Evolutionary conservation across 1,284 basidiomycete species (phyloP), one percentile per base, ranked within the genome.

Genomic region (Ustilago lituana): DNA sequence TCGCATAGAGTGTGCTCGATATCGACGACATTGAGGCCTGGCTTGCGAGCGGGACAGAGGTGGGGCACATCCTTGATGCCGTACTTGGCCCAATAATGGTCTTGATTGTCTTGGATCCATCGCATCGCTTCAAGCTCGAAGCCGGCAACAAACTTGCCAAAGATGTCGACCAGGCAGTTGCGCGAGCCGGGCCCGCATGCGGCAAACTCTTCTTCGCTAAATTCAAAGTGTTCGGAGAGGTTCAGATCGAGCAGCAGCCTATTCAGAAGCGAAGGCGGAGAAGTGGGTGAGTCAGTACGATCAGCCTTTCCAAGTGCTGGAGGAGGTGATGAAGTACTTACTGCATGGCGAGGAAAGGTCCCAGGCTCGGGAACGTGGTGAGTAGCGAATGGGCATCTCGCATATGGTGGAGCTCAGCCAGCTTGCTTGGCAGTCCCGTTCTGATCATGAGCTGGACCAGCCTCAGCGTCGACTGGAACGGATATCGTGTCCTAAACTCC

Each of bases 1-100:
- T 90, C 89, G 75, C 89, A 90, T 17, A 89, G 78, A 0, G 87
- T 85, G 72, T 90, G 89, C 78, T 90, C 89, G 51, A 89, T 84
- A 70, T 85, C 85, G 57, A 85, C 83, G 60, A 84, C 77, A 22
- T 74, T 63, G 26, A 89, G 75, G 3, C 86, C 86, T 31, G 89
- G 80, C 23, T 82, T 82, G 20, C 76, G 33, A 9, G 61, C 47
- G 7, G 56, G 61, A 48, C 61, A 64, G 32, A 70, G 39, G 27
- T 58, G 61, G 4, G 67, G 67, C 12, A 64, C 52, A 11, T 65
- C 53, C 2, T 23, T 44, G 33, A 69, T 69, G 6, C 66, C 66
- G 24, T 45, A 61, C 15, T 59, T 59, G 14, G 27, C 67, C 62
- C 89, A 89, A 41, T 89, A 86, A 6, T 85, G 79, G 5, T 82